Evolutionary conservation across 164 flowering plant genomes (phyloP), one percentile per base, ranked within the genome.

Genomic region (Litsea cubeba): DNA sequence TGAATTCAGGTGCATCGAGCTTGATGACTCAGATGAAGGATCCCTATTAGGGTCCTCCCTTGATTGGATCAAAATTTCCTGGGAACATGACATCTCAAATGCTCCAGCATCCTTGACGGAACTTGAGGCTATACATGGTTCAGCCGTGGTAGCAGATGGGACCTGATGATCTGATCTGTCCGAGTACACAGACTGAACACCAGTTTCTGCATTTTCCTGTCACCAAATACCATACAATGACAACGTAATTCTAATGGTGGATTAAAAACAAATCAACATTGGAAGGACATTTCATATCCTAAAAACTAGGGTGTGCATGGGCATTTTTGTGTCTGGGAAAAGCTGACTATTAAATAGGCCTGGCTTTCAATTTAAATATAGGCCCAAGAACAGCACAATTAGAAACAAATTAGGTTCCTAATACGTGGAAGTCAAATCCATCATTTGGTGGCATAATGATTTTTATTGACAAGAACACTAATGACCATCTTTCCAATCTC

Each of bases 141-240:
- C 80, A 40, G 77, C 54, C 62, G 80, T 26, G 11, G 69, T n/a
- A 68, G 78, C 84, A 46, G 32, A 51, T 1, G 72, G 66, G 35
- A 50, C 77, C 62, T 51, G 77, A 70, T 75, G 46, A 50, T 71
- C 65, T 74, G 50, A 40, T 75, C 77, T 22, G 85, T 54, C 76
- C 12, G 80, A 70, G 73, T 58, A 75, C 51, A 32, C 25, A 64
- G 84, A 80, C 12, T 77, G 82, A 68, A 77, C 82, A 62, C 76
- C 82, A 65, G 74, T 69, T 70, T 79, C 85, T 50, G 63, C 71
- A 57, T 82, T 86, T 65, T 80, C 91, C 87, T 84, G 81, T 75
- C 75, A 68, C 8, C 62, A 58, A 69, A 51, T 40, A 11, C 46
- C 8, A 40, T 40, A 40, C 46, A 40, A 40, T 40, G 22, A 68